Conservation (phyloP, 192 early-diverging fungal species). For the Backusella liffmaniae region DNA sequence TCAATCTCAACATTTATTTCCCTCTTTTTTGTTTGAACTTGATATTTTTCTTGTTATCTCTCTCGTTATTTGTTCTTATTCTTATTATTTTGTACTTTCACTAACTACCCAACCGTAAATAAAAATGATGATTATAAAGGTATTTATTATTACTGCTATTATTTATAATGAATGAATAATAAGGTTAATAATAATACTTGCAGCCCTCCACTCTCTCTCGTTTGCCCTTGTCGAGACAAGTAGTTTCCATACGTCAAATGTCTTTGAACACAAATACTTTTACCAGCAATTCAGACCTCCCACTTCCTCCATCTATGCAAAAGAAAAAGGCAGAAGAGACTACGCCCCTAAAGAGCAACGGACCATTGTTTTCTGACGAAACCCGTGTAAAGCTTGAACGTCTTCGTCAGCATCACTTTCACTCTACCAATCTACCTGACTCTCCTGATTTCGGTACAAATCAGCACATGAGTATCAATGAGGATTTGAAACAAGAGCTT, state of each 20-base stretch:
- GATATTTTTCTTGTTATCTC: neutral
- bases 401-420: constrained; percentile 30
- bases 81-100: neutral
- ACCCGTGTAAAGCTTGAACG: constrained; percentile 18
- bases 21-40: neutral
- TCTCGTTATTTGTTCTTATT: neutral
- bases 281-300: neutral
- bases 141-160: neutral
- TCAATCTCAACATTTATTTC: neutral
- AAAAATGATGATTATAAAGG: constrained; percentile 4
- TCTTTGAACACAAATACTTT: constrained; percentile 5
- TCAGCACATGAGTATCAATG: constrained; percentile 57
- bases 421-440: constrained; percentile 36
- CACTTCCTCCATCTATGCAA: constrained; percentile 15
- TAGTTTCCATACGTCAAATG: constrained; percentile 8
- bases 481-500: constrained; percentile 46
- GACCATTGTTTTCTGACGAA: constrained; percentile 20
- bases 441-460: constrained; percentile 60
- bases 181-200: neutral
- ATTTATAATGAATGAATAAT: neutral
- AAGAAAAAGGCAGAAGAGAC: constrained; percentile 1
- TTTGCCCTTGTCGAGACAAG: neutral
- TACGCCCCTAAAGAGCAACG: neutral
- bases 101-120: neutral
- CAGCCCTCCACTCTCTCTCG: neutral